Evolutionary conservation across 1,284 basidiomycete genomes (phyloP).

Genomic region (Naganishia cerealis): DNA sequence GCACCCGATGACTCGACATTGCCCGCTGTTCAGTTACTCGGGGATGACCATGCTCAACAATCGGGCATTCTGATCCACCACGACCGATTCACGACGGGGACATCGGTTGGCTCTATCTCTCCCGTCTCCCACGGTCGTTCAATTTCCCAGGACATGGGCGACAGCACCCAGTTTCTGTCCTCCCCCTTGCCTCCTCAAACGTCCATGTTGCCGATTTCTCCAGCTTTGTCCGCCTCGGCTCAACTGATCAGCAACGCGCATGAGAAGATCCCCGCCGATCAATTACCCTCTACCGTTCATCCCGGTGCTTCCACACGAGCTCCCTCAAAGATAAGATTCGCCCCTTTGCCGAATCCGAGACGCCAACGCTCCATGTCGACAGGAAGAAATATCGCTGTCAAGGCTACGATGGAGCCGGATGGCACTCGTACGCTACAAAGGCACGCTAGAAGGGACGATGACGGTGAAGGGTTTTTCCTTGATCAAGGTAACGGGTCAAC

Average conservation of each 20-base stretch:
- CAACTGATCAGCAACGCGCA: conserved; percentile 26
- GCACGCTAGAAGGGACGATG: conserved; percentile 35
- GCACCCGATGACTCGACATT: neutral
- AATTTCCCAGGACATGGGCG: too few species aligned
- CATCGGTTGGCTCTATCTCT: neutral
- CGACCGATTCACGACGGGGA: conserved; percentile 1
- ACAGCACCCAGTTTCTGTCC: neutral
- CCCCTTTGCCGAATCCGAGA: conserved; percentile 51
- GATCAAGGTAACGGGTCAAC: conserved; percentile 12
- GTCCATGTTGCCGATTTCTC: conserved; percentile 9
- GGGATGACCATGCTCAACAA: conserved; percentile 2
- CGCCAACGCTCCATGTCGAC: conserved; percentile 49
- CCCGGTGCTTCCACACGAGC: conserved; percentile 13
- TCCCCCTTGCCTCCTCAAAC: neutral
- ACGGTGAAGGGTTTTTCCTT: conserved; percentile 16
- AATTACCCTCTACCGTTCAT: conserved; percentile 15
- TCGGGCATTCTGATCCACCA: conserved; percentile 17
- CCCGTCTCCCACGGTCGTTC: neutral
- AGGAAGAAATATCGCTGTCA: conserved; percentile 44
- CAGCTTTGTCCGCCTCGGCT: conserved; percentile 10
- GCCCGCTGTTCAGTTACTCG: neutral
- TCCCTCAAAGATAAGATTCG: conserved; percentile 48
- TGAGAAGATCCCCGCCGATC: conserved; percentile 24
- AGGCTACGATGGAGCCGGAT: conserved; percentile 19
- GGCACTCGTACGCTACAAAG: conserved; percentile 35